phyloP scores from a whole-genome alignment of 257 asterid genomes.

The Penstemon eatonii region DNA sequence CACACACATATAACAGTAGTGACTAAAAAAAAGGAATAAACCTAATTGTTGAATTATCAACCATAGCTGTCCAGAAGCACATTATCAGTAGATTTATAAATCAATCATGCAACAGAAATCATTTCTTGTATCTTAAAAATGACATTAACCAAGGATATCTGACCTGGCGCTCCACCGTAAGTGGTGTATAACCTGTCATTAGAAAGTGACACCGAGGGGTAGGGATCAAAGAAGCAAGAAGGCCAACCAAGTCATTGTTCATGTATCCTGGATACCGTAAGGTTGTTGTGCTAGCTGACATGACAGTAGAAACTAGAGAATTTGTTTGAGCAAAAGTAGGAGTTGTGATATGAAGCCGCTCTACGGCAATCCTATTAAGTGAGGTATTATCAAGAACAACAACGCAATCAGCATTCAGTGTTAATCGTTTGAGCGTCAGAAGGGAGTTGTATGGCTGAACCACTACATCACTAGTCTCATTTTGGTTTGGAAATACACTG shows the following conservation, averaged over 20 bases:
- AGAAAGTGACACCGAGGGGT: slow-evolving; percentile 99
- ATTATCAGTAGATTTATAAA: not conserved
- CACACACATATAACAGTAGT: not conserved
- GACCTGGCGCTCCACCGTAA: slow-evolving; percentile 98
- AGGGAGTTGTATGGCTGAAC: slow-evolving; percentile 99
- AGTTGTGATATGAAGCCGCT: slow-evolving; percentile 84
- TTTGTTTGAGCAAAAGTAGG: slow-evolving; percentile 96
- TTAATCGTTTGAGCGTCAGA: slow-evolving; percentile 87
- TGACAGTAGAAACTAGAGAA: slow-evolving; percentile 95
- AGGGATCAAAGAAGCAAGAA: slow-evolving; percentile 97
- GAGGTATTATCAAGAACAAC: slow-evolving; percentile 99
- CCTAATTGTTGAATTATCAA: not conserved
- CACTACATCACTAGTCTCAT: slow-evolving; percentile 98
- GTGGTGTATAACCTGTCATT: slow-evolving; percentile 99
- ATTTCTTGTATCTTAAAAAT: not conserved
- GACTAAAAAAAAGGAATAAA: not conserved
- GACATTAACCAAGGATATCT: slow-evolving; percentile 28
- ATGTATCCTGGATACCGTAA: slow-evolving; percentile 97
- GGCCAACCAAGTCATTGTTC: slow-evolving; percentile 99
- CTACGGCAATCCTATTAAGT: slow-evolving; percentile 95
- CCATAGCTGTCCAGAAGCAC: not conserved
- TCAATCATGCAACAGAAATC: slow-evolving; percentile 1
- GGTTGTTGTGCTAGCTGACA: slow-evolving; percentile 99
- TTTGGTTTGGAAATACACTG: slow-evolving; percentile 98
- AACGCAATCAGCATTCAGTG: slow-evolving; percentile 96